phyloP scores from a whole-genome alignment of 768 basidiomycete genomes.

The Naganishia onofrii region DNA sequence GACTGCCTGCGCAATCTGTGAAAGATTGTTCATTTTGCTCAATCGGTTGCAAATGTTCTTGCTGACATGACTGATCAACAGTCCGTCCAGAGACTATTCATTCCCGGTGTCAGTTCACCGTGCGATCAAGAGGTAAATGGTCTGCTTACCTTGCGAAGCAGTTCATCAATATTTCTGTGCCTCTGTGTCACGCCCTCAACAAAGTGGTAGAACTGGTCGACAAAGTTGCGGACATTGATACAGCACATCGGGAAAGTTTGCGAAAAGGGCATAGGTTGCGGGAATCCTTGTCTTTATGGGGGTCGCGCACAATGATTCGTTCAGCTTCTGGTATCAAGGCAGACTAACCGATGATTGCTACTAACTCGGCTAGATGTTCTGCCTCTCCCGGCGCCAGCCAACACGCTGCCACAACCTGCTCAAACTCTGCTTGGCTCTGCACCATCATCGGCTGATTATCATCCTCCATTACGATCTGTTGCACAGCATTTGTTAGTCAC shows the following conservation, averaged over 20 bases:
- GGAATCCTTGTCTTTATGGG: constrained; percentile 60
- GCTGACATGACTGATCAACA: constrained; percentile 68
- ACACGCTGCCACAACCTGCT: constrained; percentile 71
- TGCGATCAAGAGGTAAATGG: neutral
- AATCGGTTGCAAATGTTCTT: constrained; percentile 73
- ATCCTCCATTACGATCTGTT: constrained; percentile 76
- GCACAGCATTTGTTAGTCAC: neutral
- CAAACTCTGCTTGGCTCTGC: constrained; percentile 61
- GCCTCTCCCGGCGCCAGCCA: constrained; percentile 75
- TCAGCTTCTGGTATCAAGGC: neutral
- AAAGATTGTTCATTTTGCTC: constrained; percentile 70
- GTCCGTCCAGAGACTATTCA: constrained; percentile 74
- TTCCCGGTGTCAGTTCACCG: neutral
- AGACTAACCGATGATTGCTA: neutral
- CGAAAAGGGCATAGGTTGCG: constrained; percentile 84
- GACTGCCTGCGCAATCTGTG: constrained; percentile 88
- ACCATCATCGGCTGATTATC: constrained; percentile 85
- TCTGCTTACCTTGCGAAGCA: constrained; percentile 73
- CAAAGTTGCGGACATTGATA: constrained; percentile 82
- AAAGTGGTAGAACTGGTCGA: constrained; percentile 94
- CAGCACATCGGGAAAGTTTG: constrained; percentile 93
- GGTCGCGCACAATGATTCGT: neutral
- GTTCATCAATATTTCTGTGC: constrained; percentile 84
- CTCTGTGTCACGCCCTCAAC: constrained; percentile 91
- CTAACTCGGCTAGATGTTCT: constrained; percentile 55